Evolutionary conservation across 2,329 filamentous ascomycete species (phyloP), one percentile per base, ranked within the genome.

Genomic region (Aspergillus quadrilineatus): DNA sequence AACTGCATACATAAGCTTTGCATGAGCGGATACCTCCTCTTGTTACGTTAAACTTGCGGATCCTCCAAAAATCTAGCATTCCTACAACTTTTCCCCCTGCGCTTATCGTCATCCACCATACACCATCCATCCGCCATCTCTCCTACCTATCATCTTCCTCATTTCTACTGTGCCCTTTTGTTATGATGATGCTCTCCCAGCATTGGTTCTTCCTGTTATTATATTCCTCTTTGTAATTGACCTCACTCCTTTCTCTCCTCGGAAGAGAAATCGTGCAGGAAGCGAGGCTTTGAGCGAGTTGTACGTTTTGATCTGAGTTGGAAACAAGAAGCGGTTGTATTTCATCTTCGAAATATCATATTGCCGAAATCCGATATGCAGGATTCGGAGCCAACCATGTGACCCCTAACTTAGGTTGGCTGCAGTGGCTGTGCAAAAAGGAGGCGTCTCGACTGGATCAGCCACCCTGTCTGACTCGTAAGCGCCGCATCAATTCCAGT

Each of bases 21-120:
- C 52, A 62, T 60, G 49, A 63, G 63, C 59, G 56, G 39, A 55
- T 58, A 52, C 52, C 34, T 55, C 26, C 39, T 37, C 34, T 37
- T 56, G 58, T 53, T 56, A 37, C 34, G 34, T 37, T 37, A 37
- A 12, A 42, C 22, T 15, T 42, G 39, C 39, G 61, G 57, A 69
- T 61, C 49, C 58, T 50, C 46, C 41, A 57, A 57, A 65, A 62
- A 63, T 58, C 59, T 63, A 65, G 64, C 67, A 67, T 55, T 59
- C 43, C 52, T 55, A 60, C 53, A 60, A 55, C 58, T 45, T 45
- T 58, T 44, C 49, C 62, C 55, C 54, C 22, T 67, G 34, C 14
- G 30, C 30, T 26, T 41, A 53, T 30, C 32, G 39, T 42, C 9
- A n/a, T 26, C 22, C 15, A 26, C 37, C 30, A 12, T 36, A 9